These are phyloP conservation scores for Globisporangium parvum DNA, from an alignment of 352 stramenopile genomes.

Conservation along the genomic window DNA sequence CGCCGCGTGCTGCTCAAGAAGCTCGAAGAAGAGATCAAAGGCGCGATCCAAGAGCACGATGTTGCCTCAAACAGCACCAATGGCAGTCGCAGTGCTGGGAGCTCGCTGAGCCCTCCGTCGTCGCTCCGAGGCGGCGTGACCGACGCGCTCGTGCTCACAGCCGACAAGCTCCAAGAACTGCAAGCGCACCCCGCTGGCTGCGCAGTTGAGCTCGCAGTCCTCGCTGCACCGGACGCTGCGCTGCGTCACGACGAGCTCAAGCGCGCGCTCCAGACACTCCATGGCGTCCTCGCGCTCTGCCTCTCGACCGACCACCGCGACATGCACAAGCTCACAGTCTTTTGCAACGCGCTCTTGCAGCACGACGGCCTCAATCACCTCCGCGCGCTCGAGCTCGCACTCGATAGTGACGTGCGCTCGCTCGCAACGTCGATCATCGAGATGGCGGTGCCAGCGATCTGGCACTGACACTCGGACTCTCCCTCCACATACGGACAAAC, in stretches of 20 bases:
- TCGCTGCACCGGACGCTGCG: slow-evolving; percentile 10
- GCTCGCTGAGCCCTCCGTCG: background rate
- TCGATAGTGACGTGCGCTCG: slow-evolving; percentile 43
- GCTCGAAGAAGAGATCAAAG: slow-evolving; percentile 67
- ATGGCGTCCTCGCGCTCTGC: slow-evolving; percentile 68
- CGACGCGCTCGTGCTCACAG: slow-evolving; percentile 19
- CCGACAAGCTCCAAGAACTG: slow-evolving; percentile 34
- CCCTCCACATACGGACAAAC: slow-evolving; percentile 5
- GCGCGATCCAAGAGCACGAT: slow-evolving; percentile 46
- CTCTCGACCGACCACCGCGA: slow-evolving; percentile 64
- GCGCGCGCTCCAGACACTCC: slow-evolving; percentile 46
- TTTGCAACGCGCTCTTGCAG: slow-evolving; percentile 76
- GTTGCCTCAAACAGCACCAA: background rate
- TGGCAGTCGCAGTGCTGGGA: background rate
- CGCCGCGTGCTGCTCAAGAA: slow-evolving; percentile 59
- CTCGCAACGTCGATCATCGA: slow-evolving; percentile 76
- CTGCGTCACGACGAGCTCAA: slow-evolving; percentile 28
- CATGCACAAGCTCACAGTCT: slow-evolving; percentile 77
- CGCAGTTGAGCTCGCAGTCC: slow-evolving; percentile 41
- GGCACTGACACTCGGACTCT: slow-evolving; percentile 34
- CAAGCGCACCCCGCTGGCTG: slow-evolving; percentile 59
- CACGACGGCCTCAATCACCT: slow-evolving; percentile 67
- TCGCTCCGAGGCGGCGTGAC: slow-evolving; percentile 30
- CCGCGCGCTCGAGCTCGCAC: slow-evolving; percentile 41
- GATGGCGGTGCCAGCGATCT: slow-evolving; percentile 76